A percentile compares a stretch with the other conserved stretches of the same genome.
phyloP scores from a whole-genome alignment of 2,329 filamentous ascomycete species.

The Monosporascus sp. region DNA sequence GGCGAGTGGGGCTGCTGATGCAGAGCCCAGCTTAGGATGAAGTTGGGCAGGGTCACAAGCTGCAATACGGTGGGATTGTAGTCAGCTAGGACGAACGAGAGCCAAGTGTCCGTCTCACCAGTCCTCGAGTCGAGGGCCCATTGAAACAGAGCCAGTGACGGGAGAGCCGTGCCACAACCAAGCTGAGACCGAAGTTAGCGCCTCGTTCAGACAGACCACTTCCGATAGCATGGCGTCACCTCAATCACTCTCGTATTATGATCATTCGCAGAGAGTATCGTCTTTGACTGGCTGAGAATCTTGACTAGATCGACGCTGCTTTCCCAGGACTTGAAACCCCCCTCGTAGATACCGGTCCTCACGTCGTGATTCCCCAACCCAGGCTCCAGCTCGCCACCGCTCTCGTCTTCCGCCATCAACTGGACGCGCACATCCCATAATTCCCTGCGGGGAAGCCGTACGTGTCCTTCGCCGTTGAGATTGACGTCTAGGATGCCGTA shows the following conservation, averaged over 20 bases:
- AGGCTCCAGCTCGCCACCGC: constrained; percentile 31
- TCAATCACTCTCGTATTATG: constrained; percentile 44
- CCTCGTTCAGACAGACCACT: too few relatives aligned
- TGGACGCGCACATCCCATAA: constrained; percentile 78
- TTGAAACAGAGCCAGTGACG: constrained; percentile 65
- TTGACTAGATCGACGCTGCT: constrained; percentile 76
- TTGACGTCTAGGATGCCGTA: constrained; percentile 58
- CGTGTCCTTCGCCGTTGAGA: constrained; percentile 48
- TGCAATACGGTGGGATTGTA: constrained; percentile 75
- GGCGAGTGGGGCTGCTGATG: constrained; percentile 32
- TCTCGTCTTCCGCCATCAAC: constrained; percentile 67
- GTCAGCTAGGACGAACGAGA: constrained; percentile 66
- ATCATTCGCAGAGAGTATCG: constrained; percentile 26
- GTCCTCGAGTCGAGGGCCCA: constrained; percentile 38
- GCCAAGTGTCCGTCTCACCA: constrained; percentile 18
- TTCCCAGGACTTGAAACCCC: constrained; percentile 87
- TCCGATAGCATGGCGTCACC: constrained; percentile 30
- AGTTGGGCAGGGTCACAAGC: constrained; percentile 73
- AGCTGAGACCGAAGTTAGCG: constrained; percentile 44
- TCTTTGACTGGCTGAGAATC: constrained; percentile 45
- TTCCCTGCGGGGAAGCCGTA: constrained; percentile 65
- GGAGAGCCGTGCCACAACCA: constrained; percentile 73
- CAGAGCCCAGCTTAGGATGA: constrained; percentile 64
- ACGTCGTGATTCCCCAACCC: constrained; percentile 66
- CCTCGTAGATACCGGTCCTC: constrained; percentile 77